These are phyloP conservation scores for Podospora fimiseda DNA, from an alignment of 495 filamentous ascomycete species.

Conservation along the genomic window DNA sequence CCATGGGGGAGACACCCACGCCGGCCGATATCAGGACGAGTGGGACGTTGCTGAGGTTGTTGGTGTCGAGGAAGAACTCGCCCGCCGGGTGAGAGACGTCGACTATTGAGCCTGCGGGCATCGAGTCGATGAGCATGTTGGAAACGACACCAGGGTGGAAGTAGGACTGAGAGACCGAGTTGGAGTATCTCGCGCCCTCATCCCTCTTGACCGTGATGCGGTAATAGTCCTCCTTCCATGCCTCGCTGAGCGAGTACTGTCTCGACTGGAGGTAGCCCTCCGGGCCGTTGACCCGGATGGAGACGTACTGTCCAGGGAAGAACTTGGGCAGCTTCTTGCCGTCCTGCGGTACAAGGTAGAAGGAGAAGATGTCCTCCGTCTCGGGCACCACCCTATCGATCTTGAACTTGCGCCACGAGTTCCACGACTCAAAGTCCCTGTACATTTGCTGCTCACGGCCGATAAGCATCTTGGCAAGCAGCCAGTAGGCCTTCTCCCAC, in stretches of 20 bases:
- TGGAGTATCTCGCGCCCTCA: constrained; percentile 38
- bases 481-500: constrained; percentile 65
- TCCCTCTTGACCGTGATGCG: constrained; percentile 69
- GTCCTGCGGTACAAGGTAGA: constrained; percentile 64
- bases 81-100: constrained; percentile 62
- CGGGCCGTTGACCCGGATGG: constrained; percentile 51
- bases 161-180: constrained; percentile 33
- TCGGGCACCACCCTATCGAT: constrained; percentile 57
- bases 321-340: constrained; percentile 52
- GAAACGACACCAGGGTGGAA: constrained; percentile 58
- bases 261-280: constrained; percentile 55
- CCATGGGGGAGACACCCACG: constrained; percentile 62
- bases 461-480: constrained; percentile 66
- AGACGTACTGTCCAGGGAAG: constrained; percentile 66
- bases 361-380: constrained; percentile 59
- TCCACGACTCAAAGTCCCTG: constrained; percentile 50
- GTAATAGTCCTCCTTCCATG: constrained; percentile 52
- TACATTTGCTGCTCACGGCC: constrained; percentile 56
- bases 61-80: constrained; percentile 58
- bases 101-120: constrained; percentile 52
- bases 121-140: constrained; percentile 59
- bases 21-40: constrained; percentile 67
- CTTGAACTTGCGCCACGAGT: constrained; percentile 59
- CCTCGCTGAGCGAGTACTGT: constrained; percentile 68
- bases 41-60: constrained; percentile 33